These are phyloP conservation scores for Tremellales sp. DNA, from an alignment of 1,284 basidiomycete species.

Conservation along the genomic window DNA sequence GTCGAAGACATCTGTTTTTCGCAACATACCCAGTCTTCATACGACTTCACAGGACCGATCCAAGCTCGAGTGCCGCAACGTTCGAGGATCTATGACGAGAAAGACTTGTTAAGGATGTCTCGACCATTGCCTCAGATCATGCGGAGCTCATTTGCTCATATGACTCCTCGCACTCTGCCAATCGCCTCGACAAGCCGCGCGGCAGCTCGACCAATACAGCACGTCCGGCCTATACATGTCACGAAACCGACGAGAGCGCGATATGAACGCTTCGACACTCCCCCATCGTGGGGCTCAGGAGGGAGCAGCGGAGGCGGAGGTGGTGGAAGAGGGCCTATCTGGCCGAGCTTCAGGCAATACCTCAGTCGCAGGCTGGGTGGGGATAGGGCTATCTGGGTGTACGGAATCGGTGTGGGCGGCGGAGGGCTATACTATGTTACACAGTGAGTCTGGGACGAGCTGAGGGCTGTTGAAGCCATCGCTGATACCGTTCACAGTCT, in stretches of 20 bases:
- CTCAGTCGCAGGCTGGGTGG: conserved; percentile 38
- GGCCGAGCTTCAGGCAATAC: conserved; percentile 21
- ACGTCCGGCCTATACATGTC: not conserved
- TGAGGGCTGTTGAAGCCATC: no score
- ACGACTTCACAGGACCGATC: no score
- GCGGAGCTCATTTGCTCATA: no score
- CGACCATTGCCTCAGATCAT: no score
- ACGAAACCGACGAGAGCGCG: conserved; percentile 8
- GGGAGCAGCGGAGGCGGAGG: conserved; percentile 20
- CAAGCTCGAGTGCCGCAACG: no score
- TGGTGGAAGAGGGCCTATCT: conserved; percentile 49
- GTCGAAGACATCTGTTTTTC: no score
- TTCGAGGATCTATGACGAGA: no score
- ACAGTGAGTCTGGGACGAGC: conserved; percentile 53
- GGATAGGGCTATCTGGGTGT: conserved; percentile 39
- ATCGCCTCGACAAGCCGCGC: not conserved
- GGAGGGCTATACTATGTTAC: conserved; percentile 57
- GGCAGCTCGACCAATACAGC: not conserved
- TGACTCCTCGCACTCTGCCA: no score
- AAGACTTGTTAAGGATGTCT: no score
- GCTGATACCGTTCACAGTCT: conserved; percentile 53
- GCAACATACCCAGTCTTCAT: no score
- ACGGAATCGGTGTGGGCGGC: conserved; percentile 42
- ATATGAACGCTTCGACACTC: conserved; percentile 37
- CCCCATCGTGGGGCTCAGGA: conserved; percentile 1